Conservation (phyloP, 2,329 filamentous ascomycete species). For the Diaporthe batatas region DNA sequence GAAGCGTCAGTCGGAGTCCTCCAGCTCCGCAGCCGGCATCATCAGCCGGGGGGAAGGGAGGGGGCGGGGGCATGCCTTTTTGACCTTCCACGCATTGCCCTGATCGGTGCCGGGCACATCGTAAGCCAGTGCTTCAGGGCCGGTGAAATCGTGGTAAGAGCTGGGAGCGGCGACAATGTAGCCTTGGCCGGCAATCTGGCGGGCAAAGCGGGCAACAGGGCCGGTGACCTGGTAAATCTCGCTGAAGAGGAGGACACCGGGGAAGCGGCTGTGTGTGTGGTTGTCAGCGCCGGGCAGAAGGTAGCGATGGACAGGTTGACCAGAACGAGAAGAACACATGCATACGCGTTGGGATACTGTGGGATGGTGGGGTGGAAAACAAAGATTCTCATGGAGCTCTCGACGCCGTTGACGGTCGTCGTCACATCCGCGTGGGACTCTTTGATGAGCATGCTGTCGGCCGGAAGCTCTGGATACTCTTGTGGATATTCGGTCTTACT, state of each 20-base stretch:
- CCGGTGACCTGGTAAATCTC: slow-evolving; percentile 89
- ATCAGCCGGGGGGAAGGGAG: not conserved
- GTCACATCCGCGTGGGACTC: slow-evolving; percentile 66
- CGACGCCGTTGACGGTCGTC: slow-evolving; percentile 65
- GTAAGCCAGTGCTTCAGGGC: slow-evolving; percentile 85
- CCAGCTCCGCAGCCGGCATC: not conserved
- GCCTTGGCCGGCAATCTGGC: slow-evolving; percentile 91
- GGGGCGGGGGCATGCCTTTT: slow-evolving; percentile 67
- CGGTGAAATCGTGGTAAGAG: slow-evolving; percentile 93
- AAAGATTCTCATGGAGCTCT: slow-evolving; percentile 76
- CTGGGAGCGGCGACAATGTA: slow-evolving; percentile 94
- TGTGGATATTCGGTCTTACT: not conserved
- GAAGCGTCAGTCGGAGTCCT: not conserved
- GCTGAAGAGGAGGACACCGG: slow-evolving; percentile 88
- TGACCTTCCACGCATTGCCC: slow-evolving; percentile 88
- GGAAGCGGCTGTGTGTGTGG: slow-evolving; percentile 73
- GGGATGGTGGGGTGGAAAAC: slow-evolving; percentile 88
- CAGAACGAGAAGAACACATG: slow-evolving; percentile 29
- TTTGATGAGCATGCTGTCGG: slow-evolving; percentile 63
- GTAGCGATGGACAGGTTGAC: not conserved
- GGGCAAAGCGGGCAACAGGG: slow-evolving; percentile 88
- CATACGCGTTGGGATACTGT: slow-evolving; percentile 86
- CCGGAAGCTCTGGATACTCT: not conserved
- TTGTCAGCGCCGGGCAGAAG: slow-evolving; percentile 15
- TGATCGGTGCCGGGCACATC: slow-evolving; percentile 88